Evolutionary conservation across 768 basidiomycete genomes (phyloP).

Genomic region (Suillus variegatus): DNA sequence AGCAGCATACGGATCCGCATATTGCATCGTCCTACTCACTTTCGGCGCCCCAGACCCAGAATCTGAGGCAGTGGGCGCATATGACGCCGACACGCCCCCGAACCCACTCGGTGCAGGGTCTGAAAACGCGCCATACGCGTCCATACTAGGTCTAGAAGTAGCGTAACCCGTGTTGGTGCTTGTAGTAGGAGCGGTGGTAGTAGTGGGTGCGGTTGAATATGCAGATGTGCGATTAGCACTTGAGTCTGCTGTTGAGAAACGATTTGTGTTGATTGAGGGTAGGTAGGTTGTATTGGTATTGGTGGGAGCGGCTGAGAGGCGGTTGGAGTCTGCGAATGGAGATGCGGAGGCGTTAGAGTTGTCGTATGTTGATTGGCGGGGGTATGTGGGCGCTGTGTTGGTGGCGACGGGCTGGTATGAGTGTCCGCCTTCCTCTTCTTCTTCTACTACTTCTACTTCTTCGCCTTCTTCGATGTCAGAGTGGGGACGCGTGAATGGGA

Average conservation of each 20-base stretch:
- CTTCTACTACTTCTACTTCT: conserved; percentile 53
- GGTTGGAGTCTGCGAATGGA: conserved; percentile 57
- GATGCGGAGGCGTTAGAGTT: conserved; percentile 27
- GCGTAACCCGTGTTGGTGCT: conserved; percentile 3
- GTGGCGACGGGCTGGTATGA: conserved; percentile 48
- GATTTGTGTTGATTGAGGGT: conserved; percentile 20
- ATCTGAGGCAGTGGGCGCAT: conserved; percentile 35
- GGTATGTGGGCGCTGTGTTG: conserved; percentile 23
- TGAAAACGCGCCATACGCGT: conserved; percentile 88
- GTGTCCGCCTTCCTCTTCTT: conserved; percentile 41
- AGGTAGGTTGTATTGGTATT: background rate
- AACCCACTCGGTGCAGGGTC: conserved; percentile 85
- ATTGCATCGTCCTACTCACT: conserved; percentile 91
- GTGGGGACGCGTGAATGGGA: conserved; percentile 71
- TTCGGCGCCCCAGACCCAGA: conserved; percentile 40
- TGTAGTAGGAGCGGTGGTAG: conserved; percentile 28
- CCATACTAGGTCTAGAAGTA: conserved; percentile 67
- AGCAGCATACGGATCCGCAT: conserved; percentile 86
- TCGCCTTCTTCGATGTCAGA: conserved; percentile 50
- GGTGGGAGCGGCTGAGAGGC: conserved; percentile 27
- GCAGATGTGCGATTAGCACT: conserved; percentile 20
- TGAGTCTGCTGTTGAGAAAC: conserved; percentile 19
- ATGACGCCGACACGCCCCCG: conserved; percentile 40
- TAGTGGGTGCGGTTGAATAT: conserved; percentile 28
- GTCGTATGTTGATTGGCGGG: conserved; percentile 28